phyloP scores from a whole-genome alignment of 306 rosid genomes.

The Prunus persica region DNA sequence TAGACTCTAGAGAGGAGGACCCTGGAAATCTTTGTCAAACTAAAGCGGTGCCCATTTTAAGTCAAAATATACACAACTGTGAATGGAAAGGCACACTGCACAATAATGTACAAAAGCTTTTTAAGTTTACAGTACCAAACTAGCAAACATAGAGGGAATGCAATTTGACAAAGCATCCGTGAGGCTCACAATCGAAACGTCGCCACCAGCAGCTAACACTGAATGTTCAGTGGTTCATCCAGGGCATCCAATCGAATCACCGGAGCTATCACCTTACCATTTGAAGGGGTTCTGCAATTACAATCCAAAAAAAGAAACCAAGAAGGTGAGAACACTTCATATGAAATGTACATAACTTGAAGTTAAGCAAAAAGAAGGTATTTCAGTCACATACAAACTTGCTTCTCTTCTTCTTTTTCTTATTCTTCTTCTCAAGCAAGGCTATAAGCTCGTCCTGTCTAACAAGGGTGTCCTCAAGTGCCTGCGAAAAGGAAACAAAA shows the following conservation, averaged over 20 bases:
- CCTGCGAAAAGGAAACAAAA: slow-evolving; percentile 31
- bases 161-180: slow-evolving; percentile 21
- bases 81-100: slow-evolving; percentile 20
- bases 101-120: slow-evolving; percentile 28
- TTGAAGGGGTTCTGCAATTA: slow-evolving; percentile 57
- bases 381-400: slow-evolving; percentile 46
- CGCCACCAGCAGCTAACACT: slow-evolving; percentile 38
- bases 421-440: slow-evolving; percentile 52
- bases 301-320: slow-evolving; percentile 25
- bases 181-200: slow-evolving; percentile 37
- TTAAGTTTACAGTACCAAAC: slow-evolving; percentile 26
- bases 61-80: slow-evolving; percentile 23
- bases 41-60: slow-evolving; percentile 3
- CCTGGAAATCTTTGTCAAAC: not conserved
- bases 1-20: not conserved
- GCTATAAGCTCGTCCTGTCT: slow-evolving; percentile 55
- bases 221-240: slow-evolving; percentile 11
- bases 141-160: slow-evolving; percentile 31
- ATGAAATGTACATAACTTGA: not conserved
- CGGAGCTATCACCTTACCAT: slow-evolving; percentile 41
- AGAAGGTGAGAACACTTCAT: slow-evolving; percentile 10
- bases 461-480: slow-evolving; percentile 57
- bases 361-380: slow-evolving; percentile 11
- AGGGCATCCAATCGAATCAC: not conserved
- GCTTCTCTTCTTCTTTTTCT: slow-evolving; percentile 53